Base-by-base conservation (phyloP, 73 alveolate species). In the Paramecium caudatum region DNA sequence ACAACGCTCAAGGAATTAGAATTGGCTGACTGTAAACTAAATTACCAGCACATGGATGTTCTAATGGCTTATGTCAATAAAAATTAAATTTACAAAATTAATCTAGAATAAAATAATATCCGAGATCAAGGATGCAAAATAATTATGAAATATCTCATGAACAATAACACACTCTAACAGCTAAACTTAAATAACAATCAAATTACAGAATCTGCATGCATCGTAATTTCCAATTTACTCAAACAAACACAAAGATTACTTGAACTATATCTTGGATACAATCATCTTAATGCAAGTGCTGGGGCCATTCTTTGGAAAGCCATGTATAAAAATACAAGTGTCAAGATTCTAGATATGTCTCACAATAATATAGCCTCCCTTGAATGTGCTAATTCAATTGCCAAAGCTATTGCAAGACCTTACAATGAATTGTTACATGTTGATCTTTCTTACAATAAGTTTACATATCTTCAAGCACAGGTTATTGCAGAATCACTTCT, bases 361-460 rank as follows among this genome's bases (percentile, higher is more conserved):
- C 88, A 74, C 43, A 74, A 74, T 74, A 36, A 74, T 43, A 37
- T 74, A 16, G 69, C 88, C 1, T 17, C 88, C n/a, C 0, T 45
- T 5, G 88, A 74, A 4, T 74, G 88, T 74, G 88, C 68, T 36
- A 25, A 4, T 9, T 19, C 68, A 21, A 23, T 74, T 15, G 62
- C 69, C 46, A 74, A 74, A 39, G 62, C 68, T 36, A 50, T 62
- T 41, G 85, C 48, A 36, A 65, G 68, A 30, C 48, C 37, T 37
- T 62, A 86, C 5, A 37, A 65, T 23, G 85, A 65, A 36, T 43
- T 86, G 16, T 34, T 86, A 12, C 93, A 86, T 41, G 37, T 86
- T 7, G 93, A 86, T 65, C 23, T 86, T 10, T 86, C 93, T 3
- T 62, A 61, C 45, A 86, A 86, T 62, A 62, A 86, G 25, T 55